Evolutionary conservation across 257 asterid species (phyloP).

Genomic region (Solanum sparsipilum): DNA sequence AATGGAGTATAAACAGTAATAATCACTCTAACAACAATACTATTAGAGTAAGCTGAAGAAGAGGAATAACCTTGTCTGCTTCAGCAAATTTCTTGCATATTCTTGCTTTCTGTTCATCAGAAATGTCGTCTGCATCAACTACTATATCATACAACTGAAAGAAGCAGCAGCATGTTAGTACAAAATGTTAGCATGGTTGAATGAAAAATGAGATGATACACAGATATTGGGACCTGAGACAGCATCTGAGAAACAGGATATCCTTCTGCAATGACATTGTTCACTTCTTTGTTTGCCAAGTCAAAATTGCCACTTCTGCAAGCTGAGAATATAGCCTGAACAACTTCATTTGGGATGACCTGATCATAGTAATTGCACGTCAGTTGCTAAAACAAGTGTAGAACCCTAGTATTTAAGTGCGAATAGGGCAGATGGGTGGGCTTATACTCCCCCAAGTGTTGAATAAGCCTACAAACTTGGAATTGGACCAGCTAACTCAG

Average conservation of each 20-base stretch:
- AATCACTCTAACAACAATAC: background rate
- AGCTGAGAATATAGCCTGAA: constrained; percentile 52
- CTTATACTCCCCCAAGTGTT: background rate
- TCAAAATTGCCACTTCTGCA: constrained; percentile 81
- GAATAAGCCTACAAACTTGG: background rate
- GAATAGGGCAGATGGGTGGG: background rate
- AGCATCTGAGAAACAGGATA: constrained; percentile 91
- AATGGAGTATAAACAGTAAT: background rate
- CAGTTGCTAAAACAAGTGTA: background rate
- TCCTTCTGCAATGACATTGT: constrained; percentile 82
- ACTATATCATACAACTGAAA: constrained; percentile 68
- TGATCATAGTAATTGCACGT: constrained; percentile 13
- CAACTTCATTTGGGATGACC: constrained; percentile 72
- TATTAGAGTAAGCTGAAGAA: background rate
- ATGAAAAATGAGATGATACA: background rate
- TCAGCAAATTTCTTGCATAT: constrained; percentile 86
- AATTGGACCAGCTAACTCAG: background rate
- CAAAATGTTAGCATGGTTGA: background rate
- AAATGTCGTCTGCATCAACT: constrained; percentile 52
- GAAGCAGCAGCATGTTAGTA: constrained; percentile 20
- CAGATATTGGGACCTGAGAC: constrained; percentile 50
- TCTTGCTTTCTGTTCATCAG: constrained; percentile 82
- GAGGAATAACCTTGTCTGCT: constrained; percentile 67
- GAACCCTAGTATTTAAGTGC: background rate
- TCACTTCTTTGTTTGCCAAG: constrained; percentile 74